A percentile compares a stretch with the other conserved stretches of the same genome.
These are phyloP conservation scores for Kurtzmaniella fragi DNA, from an alignment of 805 yeast species.

Conservation along the genomic window DNA sequence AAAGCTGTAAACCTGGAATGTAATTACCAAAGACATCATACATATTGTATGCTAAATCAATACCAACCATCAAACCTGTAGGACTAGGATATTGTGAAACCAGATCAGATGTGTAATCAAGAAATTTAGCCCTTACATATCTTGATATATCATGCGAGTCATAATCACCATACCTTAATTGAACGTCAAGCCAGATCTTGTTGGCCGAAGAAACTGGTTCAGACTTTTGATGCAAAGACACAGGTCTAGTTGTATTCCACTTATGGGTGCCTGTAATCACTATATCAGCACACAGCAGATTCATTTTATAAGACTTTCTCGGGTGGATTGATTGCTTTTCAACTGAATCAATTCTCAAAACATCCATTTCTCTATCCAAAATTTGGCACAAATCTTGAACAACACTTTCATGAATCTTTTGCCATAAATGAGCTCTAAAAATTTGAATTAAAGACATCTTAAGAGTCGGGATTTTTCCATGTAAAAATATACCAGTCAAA, in stretches of 20 bases:
- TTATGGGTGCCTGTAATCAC: conserved; percentile 66
- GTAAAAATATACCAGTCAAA: conserved; percentile 92
- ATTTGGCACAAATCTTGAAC: conserved; percentile 93
- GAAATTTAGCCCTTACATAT: conserved; percentile 85
- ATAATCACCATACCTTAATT: conserved; percentile 92
- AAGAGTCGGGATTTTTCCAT: conserved; percentile 96
- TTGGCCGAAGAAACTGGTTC: conserved; percentile 56
- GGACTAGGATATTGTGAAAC: conserved; percentile 86
- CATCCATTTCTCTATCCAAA: conserved; percentile 80
- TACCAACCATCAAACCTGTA: conserved; percentile 84
- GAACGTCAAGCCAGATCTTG: conserved; percentile 94
- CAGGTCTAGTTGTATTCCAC: conserved; percentile 84
- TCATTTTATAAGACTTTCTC: conserved; percentile 94
- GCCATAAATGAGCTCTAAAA: conserved; percentile 98
- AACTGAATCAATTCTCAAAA: conserved; percentile 76
- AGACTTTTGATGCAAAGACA: conserved; percentile 56
- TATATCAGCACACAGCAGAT: conserved; percentile 90
- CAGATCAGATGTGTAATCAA: conserved; percentile 89
- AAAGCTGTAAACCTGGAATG: conserved; percentile 91
- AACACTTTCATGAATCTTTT: conserved; percentile 92
- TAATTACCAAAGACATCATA: conserved; percentile 96
- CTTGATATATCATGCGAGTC: conserved; percentile 96
- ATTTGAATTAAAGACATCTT: conserved; percentile 94
- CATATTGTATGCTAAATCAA: conserved; percentile 93
- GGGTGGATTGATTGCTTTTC: conserved; percentile 94